Conservation (phyloP, 176 grass and related monocot genomes). For the Rhynchospora tenuis region DNA sequence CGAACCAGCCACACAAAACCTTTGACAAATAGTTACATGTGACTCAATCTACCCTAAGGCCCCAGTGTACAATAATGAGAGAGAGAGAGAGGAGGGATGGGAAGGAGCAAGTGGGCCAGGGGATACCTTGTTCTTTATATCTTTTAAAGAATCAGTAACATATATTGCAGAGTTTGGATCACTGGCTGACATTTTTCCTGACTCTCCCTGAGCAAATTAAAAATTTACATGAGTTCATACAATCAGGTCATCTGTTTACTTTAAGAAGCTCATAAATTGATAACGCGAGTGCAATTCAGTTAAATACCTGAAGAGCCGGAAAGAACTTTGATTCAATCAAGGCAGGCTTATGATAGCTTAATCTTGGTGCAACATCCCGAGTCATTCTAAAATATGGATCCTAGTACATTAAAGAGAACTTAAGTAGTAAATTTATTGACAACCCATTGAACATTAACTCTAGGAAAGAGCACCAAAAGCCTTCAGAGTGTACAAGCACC, state of each 20-base stretch:
- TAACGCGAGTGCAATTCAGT: not conserved
- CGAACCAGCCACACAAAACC: not conserved
- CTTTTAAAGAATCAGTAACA: conserved; percentile 79
- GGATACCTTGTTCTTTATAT: conserved; percentile 83
- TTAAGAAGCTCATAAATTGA: conserved; percentile 18
- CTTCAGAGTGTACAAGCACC: not conserved
- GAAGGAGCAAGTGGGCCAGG: not conserved
- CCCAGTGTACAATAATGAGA: not conserved
- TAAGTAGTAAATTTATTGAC: not conserved
- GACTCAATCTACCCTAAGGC: not conserved
- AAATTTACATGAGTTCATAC: conserved; percentile 12
- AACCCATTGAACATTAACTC: no score
- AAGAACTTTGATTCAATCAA: conserved; percentile 96
- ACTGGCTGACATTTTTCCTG: conserved; percentile 97
- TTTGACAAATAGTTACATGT: not conserved
- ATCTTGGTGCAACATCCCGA: conserved; percentile 94
- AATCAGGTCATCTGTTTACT: conserved; percentile 1
- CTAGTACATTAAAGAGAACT: conserved; percentile 30
- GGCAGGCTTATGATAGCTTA: conserved; percentile 89
- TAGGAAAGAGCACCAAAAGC: not conserved
- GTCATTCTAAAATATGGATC: conserved; percentile 99
- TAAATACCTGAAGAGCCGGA: conserved; percentile 89
- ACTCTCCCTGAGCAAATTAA: conserved; percentile 57
- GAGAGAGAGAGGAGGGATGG: not conserved
- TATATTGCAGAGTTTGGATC: conserved; percentile 96